These are phyloP conservation scores for Porodaedalea pini DNA, from an alignment of 1,284 basidiomycete species.

Conservation along the genomic window DNA sequence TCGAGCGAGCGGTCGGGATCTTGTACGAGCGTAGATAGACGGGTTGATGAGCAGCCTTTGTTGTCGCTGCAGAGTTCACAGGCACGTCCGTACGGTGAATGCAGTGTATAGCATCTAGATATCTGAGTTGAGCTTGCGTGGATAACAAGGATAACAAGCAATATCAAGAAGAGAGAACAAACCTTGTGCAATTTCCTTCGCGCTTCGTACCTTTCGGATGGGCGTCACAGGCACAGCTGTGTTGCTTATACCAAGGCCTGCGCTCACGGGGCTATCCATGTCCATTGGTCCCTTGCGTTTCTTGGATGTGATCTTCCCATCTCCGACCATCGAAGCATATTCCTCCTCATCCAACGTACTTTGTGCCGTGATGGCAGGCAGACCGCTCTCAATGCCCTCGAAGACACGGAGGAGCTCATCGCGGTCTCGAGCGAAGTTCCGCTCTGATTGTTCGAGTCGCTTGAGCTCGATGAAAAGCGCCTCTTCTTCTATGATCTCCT, in stretches of 20 bases:
- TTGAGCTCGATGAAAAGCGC: conserved; percentile 93
- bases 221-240: conserved; percentile 15
- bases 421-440: conserved; percentile 83
- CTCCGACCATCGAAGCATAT: conserved; percentile 33
- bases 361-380: conserved; percentile 55
- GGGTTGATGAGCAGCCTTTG: conserved; percentile 73
- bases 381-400: conserved; percentile 80
- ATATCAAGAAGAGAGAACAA: conserved; percentile 6
- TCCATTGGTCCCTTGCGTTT: conserved; percentile 47
- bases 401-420: conserved; percentile 87
- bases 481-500: conserved; percentile 94
- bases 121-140: too few species aligned
- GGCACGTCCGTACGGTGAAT: conserved; percentile 68
- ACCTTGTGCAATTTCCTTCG: conserved; percentile 26
- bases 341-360: conserved; percentile 54
- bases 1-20: conserved; percentile 71
- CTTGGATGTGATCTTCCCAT: conserved; percentile 41
- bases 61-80: conserved; percentile 47
- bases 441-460: conserved; percentile 90
- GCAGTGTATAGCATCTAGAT: conserved; percentile 66
- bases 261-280: conserved; percentile 26
- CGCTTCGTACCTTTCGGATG: conserved; percentile 30
- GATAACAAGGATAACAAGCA: background rate
- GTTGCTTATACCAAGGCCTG: conserved; percentile 13
- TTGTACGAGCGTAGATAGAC: conserved; percentile 81